A percentile compares a stretch with the other conserved stretches of the same genome.
These are phyloP conservation scores for Cryptosporidium tyzzeri DNA, from an alignment of 169 alveolate genomes.

Conservation along the genomic window DNA sequence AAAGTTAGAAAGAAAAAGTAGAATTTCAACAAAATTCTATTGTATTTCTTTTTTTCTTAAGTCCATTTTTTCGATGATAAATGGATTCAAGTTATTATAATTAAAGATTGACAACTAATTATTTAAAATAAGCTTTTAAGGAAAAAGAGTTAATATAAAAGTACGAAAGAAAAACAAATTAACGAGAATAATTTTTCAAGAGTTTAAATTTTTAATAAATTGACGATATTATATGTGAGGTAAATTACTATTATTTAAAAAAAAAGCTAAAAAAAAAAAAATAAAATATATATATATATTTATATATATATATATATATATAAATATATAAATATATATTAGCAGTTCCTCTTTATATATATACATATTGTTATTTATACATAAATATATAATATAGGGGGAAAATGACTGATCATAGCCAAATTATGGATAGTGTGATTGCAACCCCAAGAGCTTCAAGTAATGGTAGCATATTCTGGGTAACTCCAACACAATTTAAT, in stretches of 20 bases:
- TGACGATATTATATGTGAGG: not conserved
- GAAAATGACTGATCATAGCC: constrained; percentile 43
- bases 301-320: too few relatives aligned
- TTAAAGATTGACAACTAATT: not conserved
- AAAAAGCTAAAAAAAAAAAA: not conserved
- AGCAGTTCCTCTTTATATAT: not conserved
- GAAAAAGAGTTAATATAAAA: not conserved
- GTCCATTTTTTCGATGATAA: not conserved
- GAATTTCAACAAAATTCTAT: not conserved
- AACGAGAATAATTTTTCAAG: not conserved
- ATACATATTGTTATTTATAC: not conserved
- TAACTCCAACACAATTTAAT: constrained; percentile 73
- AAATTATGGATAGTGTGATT: constrained; percentile 70
- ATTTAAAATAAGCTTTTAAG: not conserved
- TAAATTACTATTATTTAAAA: too few relatives aligned
- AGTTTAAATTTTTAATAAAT: too few relatives aligned
- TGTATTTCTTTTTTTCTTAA: not conserved
- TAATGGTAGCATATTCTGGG: constrained; percentile 74
- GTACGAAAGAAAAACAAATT: not conserved
- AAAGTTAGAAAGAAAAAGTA: not conserved
- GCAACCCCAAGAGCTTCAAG: constrained; percentile 76
- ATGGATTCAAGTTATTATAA: not conserved
- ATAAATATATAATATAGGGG: not conserved
- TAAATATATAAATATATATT: not conserved
- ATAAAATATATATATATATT: too few relatives aligned